Conservation (phyloP, 768 basidiomycete genomes). For the Brasilioporus rufonigricans region DNA sequence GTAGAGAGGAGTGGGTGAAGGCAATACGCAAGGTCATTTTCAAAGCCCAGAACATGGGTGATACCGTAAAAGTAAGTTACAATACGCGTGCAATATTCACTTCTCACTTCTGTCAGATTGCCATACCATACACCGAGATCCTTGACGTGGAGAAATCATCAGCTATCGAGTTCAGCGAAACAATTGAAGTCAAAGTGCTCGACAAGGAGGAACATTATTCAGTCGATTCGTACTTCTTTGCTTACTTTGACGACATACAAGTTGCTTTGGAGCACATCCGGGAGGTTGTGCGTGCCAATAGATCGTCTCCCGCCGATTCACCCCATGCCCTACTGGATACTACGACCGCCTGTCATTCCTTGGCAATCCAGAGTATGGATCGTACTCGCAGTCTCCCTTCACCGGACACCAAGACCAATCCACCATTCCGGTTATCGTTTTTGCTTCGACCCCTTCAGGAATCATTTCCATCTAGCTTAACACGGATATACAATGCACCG, state of each 20-base stretch:
- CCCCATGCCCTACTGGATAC: conserved; percentile 52
- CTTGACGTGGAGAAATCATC: conserved; percentile 85
- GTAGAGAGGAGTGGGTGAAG: conserved; percentile 94
- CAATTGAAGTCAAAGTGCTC: conserved; percentile 89
- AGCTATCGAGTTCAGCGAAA: conserved; percentile 94
- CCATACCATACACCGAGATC: conserved; percentile 89
- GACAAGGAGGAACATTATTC: conserved; percentile 77
- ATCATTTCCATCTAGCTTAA: conserved; percentile 37
- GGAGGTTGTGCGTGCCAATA: conserved; percentile 62
- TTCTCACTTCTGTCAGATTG: conserved; percentile 53
- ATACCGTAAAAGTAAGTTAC: conserved; percentile 78
- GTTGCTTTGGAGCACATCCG: conserved; percentile 80
- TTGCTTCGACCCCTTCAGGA: conserved; percentile 71
- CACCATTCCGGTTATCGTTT: conserved; percentile 62
- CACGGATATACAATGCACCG: conserved; percentile 31
- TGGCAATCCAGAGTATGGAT: conserved; percentile 31
- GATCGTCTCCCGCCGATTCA: conserved; percentile 28
- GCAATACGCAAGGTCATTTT: conserved; percentile 92
- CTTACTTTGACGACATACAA: conserved; percentile 85
- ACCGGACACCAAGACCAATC: conserved; percentile 31
- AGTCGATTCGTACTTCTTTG: conserved; percentile 89
- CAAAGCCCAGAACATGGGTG: conserved; percentile 94
- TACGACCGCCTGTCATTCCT: conserved; percentile 42
- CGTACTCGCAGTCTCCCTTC: conserved; percentile 41
- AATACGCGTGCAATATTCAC: neutral